Conservation (phyloP, 371 early-diverging fungal species). For the Sporodiniella umbellata region DNA sequence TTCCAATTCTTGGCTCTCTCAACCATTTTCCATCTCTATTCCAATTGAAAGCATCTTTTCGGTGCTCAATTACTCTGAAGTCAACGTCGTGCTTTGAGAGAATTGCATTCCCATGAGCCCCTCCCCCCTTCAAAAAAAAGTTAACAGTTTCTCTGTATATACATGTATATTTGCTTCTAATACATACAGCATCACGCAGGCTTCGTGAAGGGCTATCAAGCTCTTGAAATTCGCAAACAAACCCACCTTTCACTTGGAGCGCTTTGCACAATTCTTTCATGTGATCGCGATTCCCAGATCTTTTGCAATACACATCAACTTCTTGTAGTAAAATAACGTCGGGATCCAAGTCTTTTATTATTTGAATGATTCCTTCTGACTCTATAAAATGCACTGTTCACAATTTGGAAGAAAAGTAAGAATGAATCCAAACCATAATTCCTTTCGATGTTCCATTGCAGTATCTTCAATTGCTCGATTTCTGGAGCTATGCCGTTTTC, state of each 20-base stretch:
- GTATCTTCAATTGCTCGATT: conserved; percentile 14
- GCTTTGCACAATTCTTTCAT: conserved; percentile 50
- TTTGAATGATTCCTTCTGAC: conserved; percentile 55
- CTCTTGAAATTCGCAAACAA: conserved; percentile 76
- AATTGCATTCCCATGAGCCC: conserved; percentile 85
- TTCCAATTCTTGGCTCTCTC: conserved; percentile 65
- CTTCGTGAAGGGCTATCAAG: conserved; percentile 57
- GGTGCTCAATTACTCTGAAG: conserved; percentile 61
- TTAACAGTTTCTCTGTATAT: background rate
- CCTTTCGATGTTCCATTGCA: conserved; percentile 77
- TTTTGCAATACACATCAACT: conserved; percentile 67
- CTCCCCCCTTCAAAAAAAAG: conserved; percentile 60
- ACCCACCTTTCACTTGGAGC: conserved; percentile 60
- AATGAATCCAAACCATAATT: conserved; percentile 53
- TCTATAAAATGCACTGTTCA: conserved; percentile 18
- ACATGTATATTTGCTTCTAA: background rate
- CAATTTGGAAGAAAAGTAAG: background rate
- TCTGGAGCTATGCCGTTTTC: background rate
- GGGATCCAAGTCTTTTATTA: conserved; percentile 54
- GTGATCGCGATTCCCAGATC: conserved; percentile 65
- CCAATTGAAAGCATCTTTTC: conserved; percentile 73
- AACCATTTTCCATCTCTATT: conserved; percentile 56
- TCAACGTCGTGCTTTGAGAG: conserved; percentile 64
- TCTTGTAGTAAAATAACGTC: conserved; percentile 71
- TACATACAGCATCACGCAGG: conserved; percentile 38